Base-by-base conservation (phyloP, 257 asterid genomes). In the Capsicum pubescens region DNA sequence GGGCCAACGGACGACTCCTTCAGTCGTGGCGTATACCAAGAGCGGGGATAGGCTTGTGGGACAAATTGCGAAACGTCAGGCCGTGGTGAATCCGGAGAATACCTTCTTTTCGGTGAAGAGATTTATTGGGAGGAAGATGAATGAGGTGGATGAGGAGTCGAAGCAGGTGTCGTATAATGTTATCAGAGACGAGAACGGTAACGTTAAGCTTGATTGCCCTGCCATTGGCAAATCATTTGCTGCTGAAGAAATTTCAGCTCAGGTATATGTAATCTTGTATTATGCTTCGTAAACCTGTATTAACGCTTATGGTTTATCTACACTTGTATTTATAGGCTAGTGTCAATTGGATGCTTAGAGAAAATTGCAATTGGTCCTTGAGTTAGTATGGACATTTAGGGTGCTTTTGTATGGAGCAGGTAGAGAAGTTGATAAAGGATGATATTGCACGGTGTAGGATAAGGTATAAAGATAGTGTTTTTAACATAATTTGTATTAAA, bases 241-340 rank as follows among this genome's bases (percentile, higher is more conserved):
- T 0, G 97, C 98, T 68, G 98, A 94, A 91, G 98, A 94, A 86
- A 94, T 94, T 64, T 94, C 98, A 1, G 98, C 98, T 10, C 98
- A 94, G 97, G 98, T 94, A 74, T 83, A 35, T 50, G 9, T 44
- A 44, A 11, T 3, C 9, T 84, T 50, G 36, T 35, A 4, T 54
- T 67, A 61, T 57, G 35, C 48, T 56, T 67, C 57, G 6, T 17
- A 21, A 15, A n/a, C 46, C 10, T 68, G 77, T 16, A 36, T 69
- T n/a, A 32, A 54, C 64, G 19, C 36, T 19, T 82, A 64, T 2
- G 57, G 36, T 63, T 46, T 64, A 10, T n/a, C 36, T 46, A 39
- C 9, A 9, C 52, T 57, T 42, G 32, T 58, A 58, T 80, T n/a
- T 60, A 8, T 12, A n/a, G 60, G 15, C 17, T 59, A 58, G 35